phyloP scores from a whole-genome alignment of 2,329 filamentous ascomycete genomes.

The Colletotrichum sp. region DNA sequence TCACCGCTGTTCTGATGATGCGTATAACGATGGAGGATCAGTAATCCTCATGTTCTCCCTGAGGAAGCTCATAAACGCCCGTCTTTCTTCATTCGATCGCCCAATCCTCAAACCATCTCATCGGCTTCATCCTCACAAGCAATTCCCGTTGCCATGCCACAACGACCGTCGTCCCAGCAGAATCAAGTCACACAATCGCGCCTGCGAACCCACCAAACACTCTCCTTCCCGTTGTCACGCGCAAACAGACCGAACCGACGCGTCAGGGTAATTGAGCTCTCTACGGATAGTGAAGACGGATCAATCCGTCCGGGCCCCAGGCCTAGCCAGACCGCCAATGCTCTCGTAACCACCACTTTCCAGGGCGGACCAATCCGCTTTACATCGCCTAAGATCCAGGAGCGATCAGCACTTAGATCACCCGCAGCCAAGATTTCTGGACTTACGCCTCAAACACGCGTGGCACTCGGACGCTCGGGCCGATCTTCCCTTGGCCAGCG shows the following conservation, averaged over 20 bases:
- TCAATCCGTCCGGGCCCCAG: background rate
- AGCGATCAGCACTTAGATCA: background rate
- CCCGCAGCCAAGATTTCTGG: background rate
- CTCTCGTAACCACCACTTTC: background rate
- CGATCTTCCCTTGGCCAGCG: background rate
- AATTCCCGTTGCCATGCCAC: background rate
- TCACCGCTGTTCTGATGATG: background rate
- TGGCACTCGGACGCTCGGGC: background rate
- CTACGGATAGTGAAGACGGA: background rate
- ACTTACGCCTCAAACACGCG: background rate
- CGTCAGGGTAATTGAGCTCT: background rate
- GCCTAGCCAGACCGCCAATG: background rate
- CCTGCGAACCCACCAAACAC: background rate
- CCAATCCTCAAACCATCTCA: background rate
- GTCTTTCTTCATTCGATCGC: background rate
- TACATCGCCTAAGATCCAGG: background rate
- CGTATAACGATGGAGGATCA: background rate
- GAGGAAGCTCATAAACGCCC: background rate
- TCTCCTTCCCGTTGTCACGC: background rate
- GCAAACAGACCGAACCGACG: background rate
- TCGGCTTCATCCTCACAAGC: background rate
- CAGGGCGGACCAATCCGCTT: background rate
- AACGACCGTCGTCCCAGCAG: background rate
- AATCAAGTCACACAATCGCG: background rate
- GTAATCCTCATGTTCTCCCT: background rate